A percentile compares a stretch with the other conserved stretches of the same genome.
Conservation (phyloP, 169 alveolate genomes). For the Perkinsus olseni region DNA sequence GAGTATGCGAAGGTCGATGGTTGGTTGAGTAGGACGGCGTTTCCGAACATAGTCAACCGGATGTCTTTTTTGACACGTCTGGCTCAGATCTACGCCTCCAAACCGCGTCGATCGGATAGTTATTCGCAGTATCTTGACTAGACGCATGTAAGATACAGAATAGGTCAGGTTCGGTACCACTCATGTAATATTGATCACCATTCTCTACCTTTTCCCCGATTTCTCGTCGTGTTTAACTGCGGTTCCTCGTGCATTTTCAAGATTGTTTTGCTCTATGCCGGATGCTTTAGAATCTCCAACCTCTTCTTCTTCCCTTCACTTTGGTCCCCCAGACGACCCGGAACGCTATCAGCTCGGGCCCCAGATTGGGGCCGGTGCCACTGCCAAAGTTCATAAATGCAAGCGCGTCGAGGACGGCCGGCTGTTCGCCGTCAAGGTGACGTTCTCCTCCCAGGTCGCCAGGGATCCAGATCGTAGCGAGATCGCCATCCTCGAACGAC, state of each 20-base stretch:
- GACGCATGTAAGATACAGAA: background rate
- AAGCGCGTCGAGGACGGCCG: background rate
- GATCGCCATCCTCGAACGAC: constrained; percentile 5
- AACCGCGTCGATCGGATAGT: background rate
- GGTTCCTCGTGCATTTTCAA: background rate
- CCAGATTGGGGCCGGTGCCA: constrained; percentile 32
- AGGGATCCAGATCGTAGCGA: constrained; percentile 7
- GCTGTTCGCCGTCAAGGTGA: constrained; percentile 23
- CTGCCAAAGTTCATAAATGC: constrained; percentile 22
- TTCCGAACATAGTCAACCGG: background rate
- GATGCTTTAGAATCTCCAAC: background rate
- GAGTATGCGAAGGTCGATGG: background rate
- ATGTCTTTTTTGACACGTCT: background rate
- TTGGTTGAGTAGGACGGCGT: background rate
- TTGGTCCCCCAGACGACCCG: background rate
- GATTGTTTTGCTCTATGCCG: background rate
- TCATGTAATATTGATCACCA: no score
- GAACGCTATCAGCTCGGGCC: constrained; percentile 18
- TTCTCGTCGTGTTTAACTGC: background rate
- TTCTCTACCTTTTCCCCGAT: background rate
- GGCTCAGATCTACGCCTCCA: background rate
- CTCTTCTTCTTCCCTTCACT: background rate
- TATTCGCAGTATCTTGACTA: background rate
- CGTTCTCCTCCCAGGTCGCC: constrained; percentile 7
- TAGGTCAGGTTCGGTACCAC: background rate